Base-by-base conservation (phyloP, 1,284 basidiomycete genomes). In the Heterobasidion occidentale region DNA sequence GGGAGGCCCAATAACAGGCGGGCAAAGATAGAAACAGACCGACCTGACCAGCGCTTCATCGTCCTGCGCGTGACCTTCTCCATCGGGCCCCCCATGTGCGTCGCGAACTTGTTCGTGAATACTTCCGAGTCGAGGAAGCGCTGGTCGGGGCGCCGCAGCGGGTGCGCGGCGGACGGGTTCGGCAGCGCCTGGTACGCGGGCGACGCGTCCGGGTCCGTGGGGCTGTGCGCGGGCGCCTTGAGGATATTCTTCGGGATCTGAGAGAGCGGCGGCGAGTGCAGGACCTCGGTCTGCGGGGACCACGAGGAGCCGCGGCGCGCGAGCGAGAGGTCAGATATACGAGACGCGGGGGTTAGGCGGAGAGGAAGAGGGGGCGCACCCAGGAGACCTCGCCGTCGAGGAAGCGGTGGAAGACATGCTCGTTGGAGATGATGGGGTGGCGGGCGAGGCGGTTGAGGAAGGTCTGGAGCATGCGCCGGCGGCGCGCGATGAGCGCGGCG, bases 61-160 rank as follows among this genome's bases (percentile, higher is more conserved):
- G 89, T 81, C 56, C 95, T 77, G 45, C 96, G 82, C 45, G 97
- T 96, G 34, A 98, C 92, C 71, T 94, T 98, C 71, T 99, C 97
- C 88, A 99, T 91, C 2, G 86, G 91, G 1, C 92, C 90, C 58
- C 81, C 80, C 59, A 99, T 77, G 73, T 99, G 97, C 53, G 86
- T 86, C 50, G 94, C 88, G 69, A 99, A 99, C 70, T 97, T 98
- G 70, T 88, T 86, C 4, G 97, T 99, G 71, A 99, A 99, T 2
- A 86, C 83, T 70, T 99, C 97, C 1, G 94, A 96, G 69, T 99
- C 97, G 38, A 92, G 77, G 74, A 99, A 99, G 14, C 95, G 84
- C 68, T 94, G 92, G 68, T 98, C 95, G 11, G 94, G 92, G 59
- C 86, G 79, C 54, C 92, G 84, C 33, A 98, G 74, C 3, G 93